Base-by-base conservation (phyloP, 2,329 filamentous ascomycete species). In the Lachnellula cervina region DNA sequence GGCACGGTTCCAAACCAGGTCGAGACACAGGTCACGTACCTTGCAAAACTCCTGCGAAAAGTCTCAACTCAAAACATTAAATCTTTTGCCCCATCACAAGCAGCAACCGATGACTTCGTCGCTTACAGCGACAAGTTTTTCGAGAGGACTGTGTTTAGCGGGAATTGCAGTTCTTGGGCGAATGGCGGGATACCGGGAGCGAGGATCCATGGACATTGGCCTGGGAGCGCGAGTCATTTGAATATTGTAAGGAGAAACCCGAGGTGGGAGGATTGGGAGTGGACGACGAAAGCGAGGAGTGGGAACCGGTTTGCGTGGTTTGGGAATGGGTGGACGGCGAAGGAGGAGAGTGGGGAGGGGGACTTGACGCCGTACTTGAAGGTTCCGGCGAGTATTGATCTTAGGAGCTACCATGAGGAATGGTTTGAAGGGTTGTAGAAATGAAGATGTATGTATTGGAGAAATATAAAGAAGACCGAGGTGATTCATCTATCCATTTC, bases 151-250 rank as follows among this genome's bases (percentile, higher is more conserved):
- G 80, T 83, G 1, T 69, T 86, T 54, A 76, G 77, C 0, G 82
- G 86, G 51, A 80, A 81, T 54, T 90, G 87, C 67, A 83, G 80
- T 42, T 86, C 82, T 0, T 90, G 87, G 87, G 87, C 87, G 57
- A 90, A 90, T 57, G 83, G 86, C 13, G 83, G 82, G 0, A 72
- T 72, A 5, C 79, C 84, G 0, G 86, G 85, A 0, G 79, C 76
- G 0, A 73, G 84, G 4, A 83, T 90, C 23, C 83, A 88, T 59
- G 86, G 85, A 0, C 66, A 88, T 6, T 90, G 86, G 80, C 87
- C 87, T 0, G 86, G 86, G 0, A 87, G 82, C 61, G 84, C 84
- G 1, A 74, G 79, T 0, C 83, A 87, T 62, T 72, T 83, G 34
- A 84, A 83, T 2, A 76, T 81, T 14, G 75, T 86, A 7, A 74